phyloP scores from a whole-genome alignment of 225 moss, liverwort and hornwort genomes.

The Ulota crispa region DNA sequence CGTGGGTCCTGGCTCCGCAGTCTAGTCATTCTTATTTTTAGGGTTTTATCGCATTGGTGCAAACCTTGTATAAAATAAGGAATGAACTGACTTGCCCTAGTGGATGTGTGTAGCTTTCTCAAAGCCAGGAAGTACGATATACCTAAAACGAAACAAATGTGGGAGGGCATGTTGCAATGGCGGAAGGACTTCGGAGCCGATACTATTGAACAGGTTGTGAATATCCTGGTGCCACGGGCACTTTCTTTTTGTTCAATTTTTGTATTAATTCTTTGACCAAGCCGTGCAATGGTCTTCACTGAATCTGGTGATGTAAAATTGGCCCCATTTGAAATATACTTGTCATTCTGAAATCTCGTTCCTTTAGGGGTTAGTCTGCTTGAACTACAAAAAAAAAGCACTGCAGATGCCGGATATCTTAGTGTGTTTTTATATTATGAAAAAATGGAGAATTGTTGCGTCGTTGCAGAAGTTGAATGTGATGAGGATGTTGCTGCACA shows the following conservation, averaged over 20 bases:
- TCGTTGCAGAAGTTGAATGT: background rate
- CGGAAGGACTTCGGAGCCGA: conserved; percentile 68
- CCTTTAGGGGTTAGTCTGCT: background rate
- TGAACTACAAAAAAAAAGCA: background rate
- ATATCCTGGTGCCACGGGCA: conserved; percentile 8
- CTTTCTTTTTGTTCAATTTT: background rate
- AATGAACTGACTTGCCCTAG: background rate
- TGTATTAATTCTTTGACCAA: no score
- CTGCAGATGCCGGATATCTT: background rate
- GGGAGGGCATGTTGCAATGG: conserved; percentile 78
- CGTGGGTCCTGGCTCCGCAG: background rate
- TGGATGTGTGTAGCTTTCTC: conserved; percentile 62
- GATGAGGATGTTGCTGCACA: conserved; percentile 22
- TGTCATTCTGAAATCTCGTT: background rate
- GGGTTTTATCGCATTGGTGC: conserved; percentile 1
- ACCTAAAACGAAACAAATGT: conserved; percentile 81
- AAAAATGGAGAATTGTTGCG: background rate
- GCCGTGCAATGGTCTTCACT: background rate
- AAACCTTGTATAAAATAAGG: background rate
- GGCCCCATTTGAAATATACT: background rate
- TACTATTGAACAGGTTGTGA: conserved; percentile 72
- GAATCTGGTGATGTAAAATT: background rate
- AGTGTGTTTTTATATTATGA: no score
- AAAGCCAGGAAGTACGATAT: conserved; percentile 80
- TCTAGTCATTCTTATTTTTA: background rate